phyloP scores from a whole-genome alignment of 441 rosid genomes.

The Mallotus repandus region DNA sequence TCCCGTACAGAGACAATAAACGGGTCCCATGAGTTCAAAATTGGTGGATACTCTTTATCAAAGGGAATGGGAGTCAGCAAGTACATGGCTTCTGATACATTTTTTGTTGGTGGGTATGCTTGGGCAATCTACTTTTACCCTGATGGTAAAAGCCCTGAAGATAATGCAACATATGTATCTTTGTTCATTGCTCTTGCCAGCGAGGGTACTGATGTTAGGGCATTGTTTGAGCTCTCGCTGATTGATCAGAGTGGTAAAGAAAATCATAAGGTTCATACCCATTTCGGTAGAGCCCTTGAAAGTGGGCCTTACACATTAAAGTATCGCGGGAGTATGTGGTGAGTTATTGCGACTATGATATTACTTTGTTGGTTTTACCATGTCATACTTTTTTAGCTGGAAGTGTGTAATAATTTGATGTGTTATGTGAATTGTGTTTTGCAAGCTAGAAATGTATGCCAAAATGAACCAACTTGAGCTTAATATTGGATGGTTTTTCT shows the following conservation, averaged over 20 bases:
- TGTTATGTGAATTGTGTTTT: neutral
- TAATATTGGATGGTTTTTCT: neutral
- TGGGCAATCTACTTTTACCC: slow-evolving; percentile 99
- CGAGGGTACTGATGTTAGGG: slow-evolving; percentile 93
- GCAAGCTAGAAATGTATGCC: neutral
- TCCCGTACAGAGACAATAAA: slow-evolving; percentile 78
- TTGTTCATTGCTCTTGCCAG: slow-evolving; percentile 90
- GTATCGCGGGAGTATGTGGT: slow-evolving; percentile 99
- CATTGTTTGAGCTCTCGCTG: slow-evolving; percentile 86
- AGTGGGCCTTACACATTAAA: slow-evolving; percentile 94
- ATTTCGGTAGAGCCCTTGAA: slow-evolving; percentile 91
- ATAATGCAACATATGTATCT: slow-evolving; percentile 76
- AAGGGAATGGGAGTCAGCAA: slow-evolving; percentile 92
- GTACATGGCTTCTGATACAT: slow-evolving; percentile 81
- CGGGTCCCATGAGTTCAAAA: slow-evolving; percentile 89
- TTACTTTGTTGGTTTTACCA: neutral
- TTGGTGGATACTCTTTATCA: slow-evolving; percentile 74
- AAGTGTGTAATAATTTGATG: neutral
- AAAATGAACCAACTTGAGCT: neutral
- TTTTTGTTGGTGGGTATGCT: slow-evolving; percentile 76
- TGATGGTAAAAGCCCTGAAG: slow-evolving; percentile 94
- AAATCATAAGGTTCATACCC: slow-evolving; percentile 88
- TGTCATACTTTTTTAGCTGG: neutral
- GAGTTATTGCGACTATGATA: slow-evolving; percentile 24
- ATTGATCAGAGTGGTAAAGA: slow-evolving; percentile 93